phyloP scores from a whole-genome alignment of 2,329 filamentous ascomycete species.

The Pseudogymnoascus sp. region DNA sequence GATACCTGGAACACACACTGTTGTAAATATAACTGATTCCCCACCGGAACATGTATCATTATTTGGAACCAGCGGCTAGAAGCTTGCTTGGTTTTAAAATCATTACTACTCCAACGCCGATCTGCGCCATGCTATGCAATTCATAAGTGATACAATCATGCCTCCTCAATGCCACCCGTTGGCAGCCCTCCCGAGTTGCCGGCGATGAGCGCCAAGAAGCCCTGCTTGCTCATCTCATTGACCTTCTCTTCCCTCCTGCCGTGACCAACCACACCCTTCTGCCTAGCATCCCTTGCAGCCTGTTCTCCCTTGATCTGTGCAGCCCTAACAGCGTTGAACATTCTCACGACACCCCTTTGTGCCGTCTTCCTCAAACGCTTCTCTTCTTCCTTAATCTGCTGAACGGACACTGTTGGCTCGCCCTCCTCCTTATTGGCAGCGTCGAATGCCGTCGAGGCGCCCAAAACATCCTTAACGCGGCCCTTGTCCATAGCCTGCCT shows the following conservation, averaged over 20 bases:
- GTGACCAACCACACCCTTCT: constrained; percentile 69
- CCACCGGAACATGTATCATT: not conserved
- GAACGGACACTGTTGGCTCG: constrained; percentile 39
- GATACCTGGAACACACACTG: not conserved
- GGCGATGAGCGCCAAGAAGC: constrained; percentile 85
- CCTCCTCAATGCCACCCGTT: constrained; percentile 51
- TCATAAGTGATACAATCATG: constrained; percentile 27
- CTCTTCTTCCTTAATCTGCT: constrained; percentile 60
- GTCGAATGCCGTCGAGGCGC: constrained; percentile 45
- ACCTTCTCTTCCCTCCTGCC: constrained; percentile 76
- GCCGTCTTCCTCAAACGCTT: constrained; percentile 76
- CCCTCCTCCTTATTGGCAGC: constrained; percentile 36
- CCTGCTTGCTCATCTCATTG: constrained; percentile 94
- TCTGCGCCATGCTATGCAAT: constrained; percentile 12
- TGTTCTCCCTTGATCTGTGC: constrained; percentile 84
- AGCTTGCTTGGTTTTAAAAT: constrained; percentile 1
- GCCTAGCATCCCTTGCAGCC: constrained; percentile 60
- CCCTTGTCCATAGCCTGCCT: constrained; percentile 75
- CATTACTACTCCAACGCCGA: constrained; percentile 4
- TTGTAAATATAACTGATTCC: constrained; percentile 2
- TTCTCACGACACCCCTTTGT: constrained; percentile 85
- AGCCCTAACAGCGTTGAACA: constrained; percentile 91
- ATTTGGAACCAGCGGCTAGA: not conserved
- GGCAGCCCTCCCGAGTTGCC: constrained; percentile 52
- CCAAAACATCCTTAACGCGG: constrained; percentile 76